These are phyloP conservation scores for Trichosporon ovoides DNA, from an alignment of 1,284 basidiomycete genomes.

Conservation along the genomic window DNA sequence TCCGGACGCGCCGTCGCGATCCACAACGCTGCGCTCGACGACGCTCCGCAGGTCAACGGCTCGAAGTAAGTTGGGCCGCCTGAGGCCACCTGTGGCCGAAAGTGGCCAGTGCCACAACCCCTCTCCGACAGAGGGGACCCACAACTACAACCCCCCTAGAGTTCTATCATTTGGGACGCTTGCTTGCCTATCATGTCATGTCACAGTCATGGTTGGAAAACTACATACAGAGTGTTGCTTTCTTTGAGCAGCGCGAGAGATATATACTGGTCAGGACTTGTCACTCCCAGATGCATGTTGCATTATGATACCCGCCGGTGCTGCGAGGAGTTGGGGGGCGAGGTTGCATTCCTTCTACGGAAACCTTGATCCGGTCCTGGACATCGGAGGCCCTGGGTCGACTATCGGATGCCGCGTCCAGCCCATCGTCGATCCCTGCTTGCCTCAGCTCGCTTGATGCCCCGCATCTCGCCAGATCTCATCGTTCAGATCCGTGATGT, in stretches of 20 bases:
- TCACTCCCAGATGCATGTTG: slow-evolving; percentile 7
- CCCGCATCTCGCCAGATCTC: too few relatives aligned
- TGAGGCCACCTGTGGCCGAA: not conserved
- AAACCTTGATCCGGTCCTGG: too few relatives aligned
- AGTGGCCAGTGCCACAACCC: too few relatives aligned
- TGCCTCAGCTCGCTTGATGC: too few relatives aligned
- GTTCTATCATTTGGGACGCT: slow-evolving; percentile 1
- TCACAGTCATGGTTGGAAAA: not conserved
- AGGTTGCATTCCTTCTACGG: too few relatives aligned
- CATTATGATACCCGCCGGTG: not conserved
- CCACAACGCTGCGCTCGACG: slow-evolving; percentile 80
- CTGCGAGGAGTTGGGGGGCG: not conserved
- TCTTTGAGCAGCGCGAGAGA: not conserved
- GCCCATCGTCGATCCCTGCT: too few relatives aligned
- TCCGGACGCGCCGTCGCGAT: slow-evolving; percentile 93
- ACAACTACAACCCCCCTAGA: not conserved
- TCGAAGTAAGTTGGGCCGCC: not conserved
- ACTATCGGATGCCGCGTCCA: too few relatives aligned
- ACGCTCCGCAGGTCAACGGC: slow-evolving; percentile 6
- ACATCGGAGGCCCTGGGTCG: too few relatives aligned
- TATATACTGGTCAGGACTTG: not conserved
- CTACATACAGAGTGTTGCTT: not conserved
- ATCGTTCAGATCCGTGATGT: too few relatives aligned
- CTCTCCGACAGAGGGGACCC: too few relatives aligned
- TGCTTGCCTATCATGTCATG: slow-evolving; percentile 1